Percentiles rank a stretch among this genome's conserved stretches.
phyloP scores from a whole-genome alignment of 2,329 filamentous ascomycete genomes.

The Apiospora pterosperma region DNA sequence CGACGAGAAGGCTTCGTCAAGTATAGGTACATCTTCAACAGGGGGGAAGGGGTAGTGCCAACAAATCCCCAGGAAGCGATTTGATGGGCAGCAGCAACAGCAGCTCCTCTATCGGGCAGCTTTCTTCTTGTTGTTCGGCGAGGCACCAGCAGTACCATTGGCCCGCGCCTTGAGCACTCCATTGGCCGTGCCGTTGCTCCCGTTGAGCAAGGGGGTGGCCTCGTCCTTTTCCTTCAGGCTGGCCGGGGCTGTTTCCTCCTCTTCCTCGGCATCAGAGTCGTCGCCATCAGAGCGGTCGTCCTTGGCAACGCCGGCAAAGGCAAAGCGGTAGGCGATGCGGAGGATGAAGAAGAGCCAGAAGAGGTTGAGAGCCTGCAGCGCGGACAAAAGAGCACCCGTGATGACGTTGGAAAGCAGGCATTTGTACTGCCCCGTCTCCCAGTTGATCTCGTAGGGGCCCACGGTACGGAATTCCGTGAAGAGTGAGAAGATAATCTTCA shows the following conservation, averaged over 20 bases:
- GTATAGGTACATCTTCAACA: background rate
- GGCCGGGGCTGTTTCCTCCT: constrained; percentile 15
- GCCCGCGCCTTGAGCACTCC: constrained; percentile 16
- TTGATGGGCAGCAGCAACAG: background rate
- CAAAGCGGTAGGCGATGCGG: constrained; percentile 69
- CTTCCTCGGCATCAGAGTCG: constrained; percentile 57
- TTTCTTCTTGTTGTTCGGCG: constrained; percentile 19
- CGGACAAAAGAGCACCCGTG: constrained; percentile 59
- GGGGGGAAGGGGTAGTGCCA: background rate
- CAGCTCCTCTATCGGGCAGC: background rate
- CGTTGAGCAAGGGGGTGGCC: constrained; percentile 19
- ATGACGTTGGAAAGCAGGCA: constrained; percentile 67
- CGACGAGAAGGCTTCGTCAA: background rate
- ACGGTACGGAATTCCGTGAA: constrained; percentile 73
- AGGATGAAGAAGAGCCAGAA: constrained; percentile 81
- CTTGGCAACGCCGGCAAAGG: constrained; percentile 56
- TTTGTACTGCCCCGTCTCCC: constrained; percentile 75
- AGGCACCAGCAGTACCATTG: constrained; percentile 14
- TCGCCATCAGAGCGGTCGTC: constrained; percentile 72
- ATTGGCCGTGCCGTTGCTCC: constrained; percentile 21
- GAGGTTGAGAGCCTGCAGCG: constrained; percentile 71
- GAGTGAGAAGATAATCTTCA: constrained; percentile 71
- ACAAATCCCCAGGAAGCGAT: background rate
- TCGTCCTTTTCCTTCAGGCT: constrained; percentile 16
- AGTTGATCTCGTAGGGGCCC: constrained; percentile 73